phyloP scores from a whole-genome alignment of 2,329 filamentous ascomycete species.

The Zasmidium cellare region DNA sequence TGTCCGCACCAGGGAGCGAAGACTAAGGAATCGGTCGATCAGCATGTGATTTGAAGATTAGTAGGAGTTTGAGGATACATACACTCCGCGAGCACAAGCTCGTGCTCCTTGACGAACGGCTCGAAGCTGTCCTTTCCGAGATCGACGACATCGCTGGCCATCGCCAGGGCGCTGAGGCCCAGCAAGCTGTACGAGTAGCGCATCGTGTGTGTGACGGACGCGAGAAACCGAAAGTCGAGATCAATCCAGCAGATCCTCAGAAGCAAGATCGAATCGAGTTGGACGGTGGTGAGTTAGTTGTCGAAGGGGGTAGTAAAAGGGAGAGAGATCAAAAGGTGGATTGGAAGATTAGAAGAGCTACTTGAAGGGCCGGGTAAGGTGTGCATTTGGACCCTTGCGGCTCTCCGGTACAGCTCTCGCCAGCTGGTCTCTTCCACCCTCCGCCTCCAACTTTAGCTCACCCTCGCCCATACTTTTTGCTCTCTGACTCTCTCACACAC shows the following conservation, averaged over 20 bases:
- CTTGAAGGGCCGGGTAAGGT: no score
- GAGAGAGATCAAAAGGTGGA: no score
- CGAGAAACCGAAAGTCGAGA: not conserved
- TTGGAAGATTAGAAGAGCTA: no score
- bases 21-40: constrained; percentile 53
- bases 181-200: constrained; percentile 42
- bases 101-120: constrained; percentile 79
- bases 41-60: not conserved
- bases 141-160: constrained; percentile 76
- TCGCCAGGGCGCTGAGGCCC: constrained; percentile 60
- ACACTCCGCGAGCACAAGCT: constrained; percentile 94
- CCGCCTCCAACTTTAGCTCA: no score
- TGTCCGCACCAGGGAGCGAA: constrained; percentile 97
- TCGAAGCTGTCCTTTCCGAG: constrained; percentile 86
- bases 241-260: not conserved
- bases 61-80: constrained; percentile 42
- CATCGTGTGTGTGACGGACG: constrained; percentile 20
- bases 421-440: no score
- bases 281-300: not conserved
- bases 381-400: no score
- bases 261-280: not conserved
- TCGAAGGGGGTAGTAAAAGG: not conserved
- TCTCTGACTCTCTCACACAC: no score
- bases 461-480: no score
- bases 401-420: no score